A percentile compares a stretch with the other conserved stretches of the same genome.
These are phyloP conservation scores for Abrus precatorius DNA, from an alignment of 306 rosid genomes.

Conservation along the genomic window DNA sequence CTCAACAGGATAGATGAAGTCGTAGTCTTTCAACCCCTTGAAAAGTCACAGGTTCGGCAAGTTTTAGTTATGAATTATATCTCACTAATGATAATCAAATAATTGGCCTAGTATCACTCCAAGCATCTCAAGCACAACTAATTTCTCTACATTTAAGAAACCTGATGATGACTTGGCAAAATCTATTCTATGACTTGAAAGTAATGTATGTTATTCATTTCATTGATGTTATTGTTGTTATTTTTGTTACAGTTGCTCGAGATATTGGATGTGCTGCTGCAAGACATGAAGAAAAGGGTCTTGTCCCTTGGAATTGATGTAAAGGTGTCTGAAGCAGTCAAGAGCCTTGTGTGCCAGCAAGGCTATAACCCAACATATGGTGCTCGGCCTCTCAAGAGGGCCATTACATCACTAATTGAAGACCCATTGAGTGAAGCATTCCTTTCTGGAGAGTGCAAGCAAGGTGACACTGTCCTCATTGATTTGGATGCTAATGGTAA, in stretches of 20 bases:
- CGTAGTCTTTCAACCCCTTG: slow-evolving; percentile 84
- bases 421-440: slow-evolving; percentile 82
- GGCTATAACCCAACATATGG: slow-evolving; percentile 83
- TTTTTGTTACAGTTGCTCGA: slow-evolving; percentile 66
- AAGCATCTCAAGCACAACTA: not conserved
- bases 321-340: slow-evolving; percentile 78
- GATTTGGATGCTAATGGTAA: slow-evolving; percentile 81
- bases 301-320: slow-evolving; percentile 64
- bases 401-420: slow-evolving; percentile 70
- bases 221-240: slow-evolving; percentile 19
- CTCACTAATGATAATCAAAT: slow-evolving; percentile 1
- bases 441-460: slow-evolving; percentile 66
- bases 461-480: slow-evolving; percentile 73
- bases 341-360: slow-evolving; percentile 66
- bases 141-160: not conserved
- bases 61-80: slow-evolving; percentile 28
- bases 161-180: not conserved
- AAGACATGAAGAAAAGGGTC: slow-evolving; percentile 76
- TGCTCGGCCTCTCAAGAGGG: slow-evolving; percentile 85
- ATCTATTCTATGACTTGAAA: not conserved
- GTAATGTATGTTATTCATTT: slow-evolving; percentile 8
- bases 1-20: slow-evolving; percentile 94
- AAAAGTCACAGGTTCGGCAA: slow-evolving; percentile 80
- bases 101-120: not conserved
- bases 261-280: slow-evolving; percentile 70